Evolutionary conservation across 225 moss, liverwort and hornwort genomes (phyloP).

Genomic region (Asterella californica): DNA sequence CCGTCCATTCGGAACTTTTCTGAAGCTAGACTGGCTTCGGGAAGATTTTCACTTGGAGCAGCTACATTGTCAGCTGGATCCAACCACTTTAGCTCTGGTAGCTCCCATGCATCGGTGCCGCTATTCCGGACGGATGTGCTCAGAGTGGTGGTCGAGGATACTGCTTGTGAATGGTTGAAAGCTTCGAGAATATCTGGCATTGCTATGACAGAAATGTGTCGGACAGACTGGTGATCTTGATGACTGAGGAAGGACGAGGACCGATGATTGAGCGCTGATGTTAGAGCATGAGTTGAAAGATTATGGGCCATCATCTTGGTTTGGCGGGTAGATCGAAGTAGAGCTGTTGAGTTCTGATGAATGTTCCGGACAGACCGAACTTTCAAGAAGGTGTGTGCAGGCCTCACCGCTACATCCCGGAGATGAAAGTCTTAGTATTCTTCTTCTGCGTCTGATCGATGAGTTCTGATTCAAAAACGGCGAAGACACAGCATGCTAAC

Average conservation of each 20-base stretch:
- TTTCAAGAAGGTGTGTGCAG: neutral
- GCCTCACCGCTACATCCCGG: neutral
- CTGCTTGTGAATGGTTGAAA: conserved; percentile 35
- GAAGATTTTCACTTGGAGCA: conserved; percentile 14
- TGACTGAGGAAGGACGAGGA: conserved; percentile 36
- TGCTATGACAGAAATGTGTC: conserved; percentile 38
- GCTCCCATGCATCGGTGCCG: conserved; percentile 40
- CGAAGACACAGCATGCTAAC: neutral
- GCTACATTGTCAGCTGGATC: conserved; percentile 36
- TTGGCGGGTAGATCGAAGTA: neutral
- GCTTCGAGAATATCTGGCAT: conserved; percentile 47
- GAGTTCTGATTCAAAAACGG: neutral
- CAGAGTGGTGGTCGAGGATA: conserved; percentile 24
- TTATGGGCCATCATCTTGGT: conserved; percentile 51
- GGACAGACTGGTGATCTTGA: conserved; percentile 40
- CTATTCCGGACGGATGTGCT: conserved; percentile 28
- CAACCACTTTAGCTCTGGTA: conserved; percentile 48
- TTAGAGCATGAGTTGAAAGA: conserved; percentile 35
- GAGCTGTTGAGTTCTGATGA: neutral
- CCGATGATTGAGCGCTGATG: conserved; percentile 35
- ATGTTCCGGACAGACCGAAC: neutral
- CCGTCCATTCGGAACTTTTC: conserved; percentile 25
- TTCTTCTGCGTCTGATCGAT: neutral
- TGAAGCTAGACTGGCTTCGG: conserved; percentile 5
- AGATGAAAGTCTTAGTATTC: neutral